Conservation (phyloP, 495 filamentous ascomycete species). For the Penicillium lividum region DNA sequence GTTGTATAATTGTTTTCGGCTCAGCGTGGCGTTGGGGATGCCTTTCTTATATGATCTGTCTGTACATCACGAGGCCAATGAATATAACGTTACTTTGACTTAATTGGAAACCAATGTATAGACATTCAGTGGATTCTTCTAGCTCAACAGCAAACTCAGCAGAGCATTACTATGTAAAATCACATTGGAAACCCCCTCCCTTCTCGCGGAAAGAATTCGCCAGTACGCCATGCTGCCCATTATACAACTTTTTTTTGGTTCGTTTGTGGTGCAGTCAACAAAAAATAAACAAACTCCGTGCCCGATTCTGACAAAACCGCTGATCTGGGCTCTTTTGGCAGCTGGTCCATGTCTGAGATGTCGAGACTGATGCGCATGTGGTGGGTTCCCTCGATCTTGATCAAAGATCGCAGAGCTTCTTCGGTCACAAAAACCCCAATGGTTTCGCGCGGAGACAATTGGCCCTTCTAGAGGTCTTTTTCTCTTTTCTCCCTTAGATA, state of each 20-base stretch:
- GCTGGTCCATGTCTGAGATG: conserved; percentile 1
- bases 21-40: background rate
- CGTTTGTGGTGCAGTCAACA: conserved; percentile 20
- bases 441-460: conserved; percentile 1
- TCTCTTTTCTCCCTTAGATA: conserved; percentile 43
- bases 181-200: conserved; percentile 29
- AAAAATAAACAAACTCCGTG: conserved; percentile 24
- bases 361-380: conserved; percentile 3
- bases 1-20: background rate
- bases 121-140: conserved; percentile 28
- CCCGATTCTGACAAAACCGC: conserved; percentile 7
- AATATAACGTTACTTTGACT: background rate
- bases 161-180: conserved; percentile 30
- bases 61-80: background rate
- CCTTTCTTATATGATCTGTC: background rate
- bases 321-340: background rate
- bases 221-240: conserved; percentile 51
- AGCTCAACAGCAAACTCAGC: conserved; percentile 20
- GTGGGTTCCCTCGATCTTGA: background rate
- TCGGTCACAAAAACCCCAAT: background rate
- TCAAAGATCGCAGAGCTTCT: background rate
- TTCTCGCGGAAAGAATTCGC: conserved; percentile 37
- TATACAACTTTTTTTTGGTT: conserved; percentile 40
- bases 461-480: background rate
- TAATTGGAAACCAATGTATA: conserved; percentile 4